Evolutionary conservation across 768 basidiomycete species (phyloP).

Genomic region (Mycena albidolilacea): DNA sequence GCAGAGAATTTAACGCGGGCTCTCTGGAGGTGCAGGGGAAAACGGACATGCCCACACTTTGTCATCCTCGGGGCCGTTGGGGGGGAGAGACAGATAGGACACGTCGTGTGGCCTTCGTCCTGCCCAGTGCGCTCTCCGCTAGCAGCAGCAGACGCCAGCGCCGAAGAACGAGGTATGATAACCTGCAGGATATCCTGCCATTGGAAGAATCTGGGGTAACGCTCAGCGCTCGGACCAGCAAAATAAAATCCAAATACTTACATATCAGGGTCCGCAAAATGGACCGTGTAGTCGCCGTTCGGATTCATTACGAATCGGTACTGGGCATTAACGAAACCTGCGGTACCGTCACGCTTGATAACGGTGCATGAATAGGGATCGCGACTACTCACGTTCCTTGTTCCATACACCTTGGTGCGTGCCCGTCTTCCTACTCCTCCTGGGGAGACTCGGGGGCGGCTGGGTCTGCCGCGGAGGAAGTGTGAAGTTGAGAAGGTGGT

Average conservation of each 20-base stretch:
- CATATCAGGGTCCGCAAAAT: conserved; percentile 99
- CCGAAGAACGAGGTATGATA: conserved; percentile 88
- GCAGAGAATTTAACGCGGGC: conserved; percentile 32
- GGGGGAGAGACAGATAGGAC: conserved; percentile 96
- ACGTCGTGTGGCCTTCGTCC: conserved; percentile 78
- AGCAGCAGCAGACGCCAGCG: conserved; percentile 75
- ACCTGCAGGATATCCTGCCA: conserved; percentile 98
- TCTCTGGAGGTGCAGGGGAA: conserved; percentile 30
- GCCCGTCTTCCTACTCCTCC: conserved; percentile 82
- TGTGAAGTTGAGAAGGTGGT: conserved; percentile 95
- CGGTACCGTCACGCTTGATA: conserved; percentile 28
- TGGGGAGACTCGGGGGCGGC: conserved; percentile 69
- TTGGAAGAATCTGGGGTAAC: conserved; percentile 83
- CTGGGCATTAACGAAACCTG: conserved; percentile 96
- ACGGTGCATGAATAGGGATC: conserved; percentile 34
- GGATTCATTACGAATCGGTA: conserved; percentile 98
- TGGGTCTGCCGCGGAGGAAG: conserved; percentile 88
- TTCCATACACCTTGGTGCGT: conserved; percentile 82
- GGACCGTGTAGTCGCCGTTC: conserved; percentile 90
- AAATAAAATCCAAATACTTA: conserved; percentile 58
- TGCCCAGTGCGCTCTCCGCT: conserved; percentile 56
- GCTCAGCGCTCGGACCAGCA: conserved; percentile 19
- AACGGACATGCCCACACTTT: conserved; percentile 96
- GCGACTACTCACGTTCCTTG: conserved; percentile 85
- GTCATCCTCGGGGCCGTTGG: conserved; percentile 95